These are phyloP conservation scores for Fusarium subglutinans DNA, from an alignment of 2,329 filamentous ascomycete species.

Conservation along the genomic window DNA sequence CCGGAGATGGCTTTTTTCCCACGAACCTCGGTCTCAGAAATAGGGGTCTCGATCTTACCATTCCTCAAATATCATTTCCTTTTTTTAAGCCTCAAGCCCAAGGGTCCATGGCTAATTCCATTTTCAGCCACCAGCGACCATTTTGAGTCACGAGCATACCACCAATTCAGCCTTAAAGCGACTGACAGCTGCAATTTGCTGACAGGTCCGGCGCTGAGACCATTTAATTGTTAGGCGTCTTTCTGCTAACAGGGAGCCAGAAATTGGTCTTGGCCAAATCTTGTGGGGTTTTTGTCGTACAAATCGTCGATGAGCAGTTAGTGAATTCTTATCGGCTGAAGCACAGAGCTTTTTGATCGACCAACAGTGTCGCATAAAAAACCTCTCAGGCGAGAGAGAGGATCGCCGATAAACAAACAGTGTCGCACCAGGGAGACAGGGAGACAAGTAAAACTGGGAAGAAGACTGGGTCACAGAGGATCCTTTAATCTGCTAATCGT, in stretches of 20 bases:
- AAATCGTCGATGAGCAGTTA: neutral
- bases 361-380: conserved; percentile 11
- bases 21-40: neutral
- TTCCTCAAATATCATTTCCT: neutral
- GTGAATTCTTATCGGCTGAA: neutral
- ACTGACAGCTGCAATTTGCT: neutral
- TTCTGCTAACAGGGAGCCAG: neutral
- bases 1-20: neutral
- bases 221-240: neutral
- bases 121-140: neutral
- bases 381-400: neutral
- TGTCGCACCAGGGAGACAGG: conserved; percentile 20
- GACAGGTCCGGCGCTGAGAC: neutral
- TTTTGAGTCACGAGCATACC: conserved; percentile 1
- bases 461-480: conserved; percentile 21
- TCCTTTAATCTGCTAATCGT: conserved; percentile 29
- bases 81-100: conserved; percentile 16
- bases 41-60: neutral
- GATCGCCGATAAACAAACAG: conserved; percentile 19
- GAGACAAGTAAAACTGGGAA: conserved; percentile 10
- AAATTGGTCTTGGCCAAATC: neutral
- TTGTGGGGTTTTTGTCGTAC: neutral
- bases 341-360: conserved; percentile 15
- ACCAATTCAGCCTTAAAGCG: conserved; percentile 15
- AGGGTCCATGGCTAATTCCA: conserved; percentile 18